Evolutionary conservation across 1,139 yeast species (phyloP).

Genomic region (Casaregolazyma suthepensis): DNA sequence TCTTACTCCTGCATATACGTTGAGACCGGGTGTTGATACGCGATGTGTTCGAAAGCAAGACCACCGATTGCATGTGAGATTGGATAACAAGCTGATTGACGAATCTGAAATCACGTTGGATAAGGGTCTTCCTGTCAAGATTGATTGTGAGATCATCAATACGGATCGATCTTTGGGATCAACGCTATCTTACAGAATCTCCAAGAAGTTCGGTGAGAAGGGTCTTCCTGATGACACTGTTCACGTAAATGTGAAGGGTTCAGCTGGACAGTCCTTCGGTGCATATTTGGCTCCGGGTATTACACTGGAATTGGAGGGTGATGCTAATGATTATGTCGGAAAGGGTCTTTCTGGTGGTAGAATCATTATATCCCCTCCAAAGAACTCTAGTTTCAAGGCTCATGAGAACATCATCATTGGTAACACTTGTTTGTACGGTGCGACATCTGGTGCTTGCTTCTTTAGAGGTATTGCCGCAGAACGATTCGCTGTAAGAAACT

Average conservation of each 20-base stretch:
- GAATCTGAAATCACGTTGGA: constrained; percentile 92
- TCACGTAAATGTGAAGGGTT: constrained; percentile 84
- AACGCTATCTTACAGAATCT: constrained; percentile 86
- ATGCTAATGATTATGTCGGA: constrained; percentile 96
- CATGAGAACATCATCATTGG: constrained; percentile 96
- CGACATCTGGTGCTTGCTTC: constrained; percentile 90
- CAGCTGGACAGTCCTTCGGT: constrained; percentile 98
- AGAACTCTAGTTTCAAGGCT: constrained; percentile 75
- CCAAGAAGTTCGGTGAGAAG: constrained; percentile 86
- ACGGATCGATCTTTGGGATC: constrained; percentile 97
- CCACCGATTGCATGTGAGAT: constrained; percentile 83
- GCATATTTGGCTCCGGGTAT: constrained; percentile 96
- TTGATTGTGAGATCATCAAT: constrained; percentile 87
- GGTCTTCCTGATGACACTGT: constrained; percentile 96
- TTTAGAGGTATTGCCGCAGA: constrained; percentile 98
- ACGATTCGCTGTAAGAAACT: constrained; percentile 96
- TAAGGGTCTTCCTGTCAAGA: constrained; percentile 89
- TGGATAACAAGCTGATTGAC: constrained; percentile 92
- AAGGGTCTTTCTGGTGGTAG: constrained; percentile 97
- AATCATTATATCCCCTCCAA: constrained; percentile 85
- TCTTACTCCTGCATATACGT: constrained; percentile 91
- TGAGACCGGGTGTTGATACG: constrained; percentile 97
- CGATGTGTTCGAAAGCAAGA: constrained; percentile 91
- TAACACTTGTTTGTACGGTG: constrained; percentile 96
- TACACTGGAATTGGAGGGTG: constrained; percentile 93